Evolutionary conservation across 371 early-diverging fungal genomes (phyloP), one percentile per base, ranked within the genome.

Genomic region (Zopfochytrium polystomum): DNA sequence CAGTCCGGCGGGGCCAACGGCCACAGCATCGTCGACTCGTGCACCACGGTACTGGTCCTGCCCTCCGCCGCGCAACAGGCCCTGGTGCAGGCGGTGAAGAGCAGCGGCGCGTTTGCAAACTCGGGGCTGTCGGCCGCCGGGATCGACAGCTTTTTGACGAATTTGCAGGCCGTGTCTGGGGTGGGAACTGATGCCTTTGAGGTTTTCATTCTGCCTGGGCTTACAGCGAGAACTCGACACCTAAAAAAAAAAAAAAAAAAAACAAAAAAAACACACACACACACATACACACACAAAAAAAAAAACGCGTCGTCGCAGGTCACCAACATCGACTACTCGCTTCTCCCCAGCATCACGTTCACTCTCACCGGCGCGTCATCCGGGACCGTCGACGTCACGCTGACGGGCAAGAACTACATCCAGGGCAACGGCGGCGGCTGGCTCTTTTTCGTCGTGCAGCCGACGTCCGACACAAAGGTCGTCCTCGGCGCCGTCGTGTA

Each of bases 401-500:
- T 66, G 22, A 53, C 56, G 2, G 35, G 55, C 13, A 33, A 57
- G 18, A 30, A 22, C 13, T 66, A 66, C 45, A 57, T 66, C 26
- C 60, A 66, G 55, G 9, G 15, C 11, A 57, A 60, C 44, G 26
- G 7, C 15, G 29, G 38, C 20, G 66, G 66, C 18, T 22, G 46
- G 15, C 20, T 26, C 6, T 66, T 33, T 34, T 66, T 66, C 45
- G 44, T 50, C 15, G 50, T 60, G 13, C 50, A 29, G 18, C 38
- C 60, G 3, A 52, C 34, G 18, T 29, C 22, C 7, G 42, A 13
- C 20, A 3, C 46, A 18, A 29, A 34, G 25, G 52, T 66, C 11
- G 51, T 66, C 7, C 45, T 66, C 30, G 66, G 66, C 11, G 66
- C 55, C 13, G 55, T 55, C 11, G 58, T 60, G 7, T 66, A 60